A percentile compares a stretch with the other conserved stretches of the same genome.
phyloP scores from a whole-genome alignment of 768 basidiomycete genomes.

The Calocybe cyanea region DNA sequence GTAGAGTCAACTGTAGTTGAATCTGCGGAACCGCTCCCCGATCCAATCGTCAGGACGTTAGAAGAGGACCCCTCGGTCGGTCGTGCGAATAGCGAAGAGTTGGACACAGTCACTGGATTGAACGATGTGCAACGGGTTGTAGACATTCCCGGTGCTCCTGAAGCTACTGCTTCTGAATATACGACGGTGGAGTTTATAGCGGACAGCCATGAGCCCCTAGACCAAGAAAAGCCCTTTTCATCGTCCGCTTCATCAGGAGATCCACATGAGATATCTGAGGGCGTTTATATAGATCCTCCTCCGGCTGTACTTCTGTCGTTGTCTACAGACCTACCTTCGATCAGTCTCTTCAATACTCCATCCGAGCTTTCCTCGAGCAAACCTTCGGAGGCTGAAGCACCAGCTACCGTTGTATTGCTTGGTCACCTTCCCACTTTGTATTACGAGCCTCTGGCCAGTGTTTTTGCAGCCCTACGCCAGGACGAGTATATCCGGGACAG shows the following conservation, averaged over 20 bases:
- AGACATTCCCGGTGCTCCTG: too few relatives aligned
- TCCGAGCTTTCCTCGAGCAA: background rate
- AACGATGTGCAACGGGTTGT: background rate
- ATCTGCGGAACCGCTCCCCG: background rate
- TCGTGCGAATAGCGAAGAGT: background rate
- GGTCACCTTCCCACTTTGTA: conserved; percentile 66
- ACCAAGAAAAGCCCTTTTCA: conserved; percentile 8
- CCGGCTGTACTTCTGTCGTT: conserved; percentile 60
- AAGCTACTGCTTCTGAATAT: too few relatives aligned
- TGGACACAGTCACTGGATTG: background rate
- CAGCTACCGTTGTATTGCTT: conserved; percentile 44
- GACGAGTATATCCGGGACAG: conserved; percentile 49
- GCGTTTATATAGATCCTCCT: conserved; percentile 72
- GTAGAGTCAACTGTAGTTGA: background rate
- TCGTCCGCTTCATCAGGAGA: conserved; percentile 26
- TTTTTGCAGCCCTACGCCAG: conserved; percentile 70
- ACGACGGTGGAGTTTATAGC: background rate
- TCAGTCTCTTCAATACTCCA: conserved; percentile 58
- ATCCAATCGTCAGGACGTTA: background rate
- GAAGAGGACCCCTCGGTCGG: conserved; percentile 1
- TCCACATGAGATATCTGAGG: conserved; percentile 61
- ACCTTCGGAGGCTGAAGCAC: conserved; percentile 21
- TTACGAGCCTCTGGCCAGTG: conserved; percentile 66
- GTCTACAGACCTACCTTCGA: conserved; percentile 31
- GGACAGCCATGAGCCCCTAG: conserved; percentile 2